phyloP scores from a whole-genome alignment of 2,329 filamentous ascomycete genomes.

The Rasamsonia emersonii region DNA sequence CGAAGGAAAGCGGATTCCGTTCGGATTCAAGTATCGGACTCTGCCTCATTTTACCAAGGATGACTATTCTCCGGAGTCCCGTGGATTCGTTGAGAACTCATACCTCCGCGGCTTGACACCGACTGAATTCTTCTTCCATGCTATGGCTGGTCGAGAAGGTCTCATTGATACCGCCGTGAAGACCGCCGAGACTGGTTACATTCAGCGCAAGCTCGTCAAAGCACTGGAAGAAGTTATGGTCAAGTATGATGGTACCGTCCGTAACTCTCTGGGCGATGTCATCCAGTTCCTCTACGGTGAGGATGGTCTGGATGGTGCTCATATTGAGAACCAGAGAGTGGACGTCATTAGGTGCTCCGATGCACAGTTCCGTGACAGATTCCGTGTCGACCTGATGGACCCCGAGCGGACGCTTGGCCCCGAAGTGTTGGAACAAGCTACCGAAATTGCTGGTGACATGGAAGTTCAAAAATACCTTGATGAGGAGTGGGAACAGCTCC shows the following conservation, averaged over 20 bases:
- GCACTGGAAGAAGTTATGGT: constrained; percentile 96
- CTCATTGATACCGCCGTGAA: constrained; percentile 99
- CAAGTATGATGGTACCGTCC: constrained; percentile 93
- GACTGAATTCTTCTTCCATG: constrained; percentile 98
- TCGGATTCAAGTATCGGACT: constrained; percentile 97
- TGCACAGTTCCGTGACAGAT: constrained; percentile 68
- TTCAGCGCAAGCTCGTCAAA: constrained; percentile 96
- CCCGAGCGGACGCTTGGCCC: constrained; percentile 52
- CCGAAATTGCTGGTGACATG: constrained; percentile 79
- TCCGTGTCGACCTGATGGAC: constrained; percentile 80
- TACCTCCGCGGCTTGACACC: constrained; percentile 93
- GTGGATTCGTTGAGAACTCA: constrained; percentile 97
- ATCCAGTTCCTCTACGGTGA: constrained; percentile 97
- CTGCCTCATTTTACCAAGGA: constrained; percentile 98
- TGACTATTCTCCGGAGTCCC: constrained; percentile 93
- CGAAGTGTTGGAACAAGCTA: constrained; percentile 75
- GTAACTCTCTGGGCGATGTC: constrained; percentile 92
- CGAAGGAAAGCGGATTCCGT: constrained; percentile 97
- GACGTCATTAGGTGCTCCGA: constrained; percentile 77
- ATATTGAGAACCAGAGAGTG: constrained; percentile 87
- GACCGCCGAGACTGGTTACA: constrained; percentile 98
- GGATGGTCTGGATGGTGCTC: constrained; percentile 86
- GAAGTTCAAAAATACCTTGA: constrained; percentile 80
- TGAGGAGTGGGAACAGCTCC: constrained; percentile 72
- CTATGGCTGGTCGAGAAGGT: constrained; percentile 99